Base-by-base conservation (phyloP, 768 basidiomycete species). In the Tulasnella sp. region DNA sequence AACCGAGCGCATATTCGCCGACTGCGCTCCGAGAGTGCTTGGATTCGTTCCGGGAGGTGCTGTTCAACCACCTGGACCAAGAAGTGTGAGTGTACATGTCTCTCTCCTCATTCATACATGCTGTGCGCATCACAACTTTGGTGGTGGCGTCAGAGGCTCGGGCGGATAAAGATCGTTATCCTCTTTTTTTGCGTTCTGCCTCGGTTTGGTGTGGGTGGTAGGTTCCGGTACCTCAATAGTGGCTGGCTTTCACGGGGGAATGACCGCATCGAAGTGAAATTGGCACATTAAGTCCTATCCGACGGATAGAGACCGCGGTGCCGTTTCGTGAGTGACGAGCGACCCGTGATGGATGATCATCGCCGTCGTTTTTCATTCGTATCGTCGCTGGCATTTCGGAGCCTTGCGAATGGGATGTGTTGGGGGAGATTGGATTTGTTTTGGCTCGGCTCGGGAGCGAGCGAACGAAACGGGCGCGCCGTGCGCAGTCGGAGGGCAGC, bases 1-100 rank as follows among this genome's bases (percentile, higher is more conserved):
- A 47, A 22, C 73, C 73, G 8, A 63, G 36, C 16, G 36, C 69
- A 35, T 73, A 70, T 62, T 73, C 73, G 8, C 73, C 73, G 17
- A 65, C 42, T 26, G 67, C 52, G 1, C 40, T 73, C 40, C 67
- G 73, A 1, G 73, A 37, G 26, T 69, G 67, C 39, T 62, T 73
- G 47, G 73, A 73, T 34, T 73, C 73, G 34, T 73, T 73, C 62
- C 35, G 73, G 35, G 67, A 69, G 42, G 67, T 73, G 62, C 73
- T 73, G 1, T 73, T 73, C 62, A 62, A 42, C 17, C 73, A 73
- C 62, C 34, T 73, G 47, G 68, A 73, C 35, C 59, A 73, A 52
- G 73, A 73, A 70, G 69, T 73, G 73, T 73, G 35, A 70, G 73
- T 64, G 7, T 11, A 40, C 36, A 9, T 14, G 42, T 12, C 12